Evolutionary conservation across 2,329 filamentous ascomycete species (phyloP), one percentile per base, ranked within the genome.

Genomic region (Neurospora crassa): DNA sequence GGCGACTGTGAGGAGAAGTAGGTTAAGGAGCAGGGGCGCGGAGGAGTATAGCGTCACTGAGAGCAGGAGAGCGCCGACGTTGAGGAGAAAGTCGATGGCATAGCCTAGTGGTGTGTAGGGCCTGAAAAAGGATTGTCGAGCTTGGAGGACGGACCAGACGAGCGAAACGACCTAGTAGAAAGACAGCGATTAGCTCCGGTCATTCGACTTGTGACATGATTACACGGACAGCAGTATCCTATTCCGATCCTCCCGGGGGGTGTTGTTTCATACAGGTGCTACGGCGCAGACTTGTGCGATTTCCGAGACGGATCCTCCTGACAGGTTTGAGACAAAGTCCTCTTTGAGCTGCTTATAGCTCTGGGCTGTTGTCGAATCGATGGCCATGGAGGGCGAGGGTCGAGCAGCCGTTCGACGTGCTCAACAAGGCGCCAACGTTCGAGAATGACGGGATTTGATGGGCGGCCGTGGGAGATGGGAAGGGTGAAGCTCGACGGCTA

Each of bases 311-410:
- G 89, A 87, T 72, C 96, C 93, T 53, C 96, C 96, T 7, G 91
- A 90, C 40, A 97, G 88, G 80, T 94, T 92, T 70, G 95, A 97
- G 78, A 99, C 96, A 80, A 97, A 97, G 79, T 93, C 93, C 84
- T 97, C 94, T 84, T 99, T 99, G 76, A 91, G 86, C 78, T 91
- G 88, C 83, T 97, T 99, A 85, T 97, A 97, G 81, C 86, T 90
- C 72, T 81, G 81, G 67, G 83, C 77, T 78, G 80, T 72, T 40
- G 70, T 34, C n/a, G 70, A 68, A 67, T 71, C 40, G 67, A 79
- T 80, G 74, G 80, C 75, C 73, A 77, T 76, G 67, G 69, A 69
- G 72, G 14, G 63, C 47, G 24, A 67, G 8, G 41, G 20, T 40
- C 5, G 24, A 59, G 47, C 16, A 59, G 47, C 47, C 24, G 24